Base-by-base conservation (phyloP, 306 rosid species). In the Dryas octopetala region DNA sequence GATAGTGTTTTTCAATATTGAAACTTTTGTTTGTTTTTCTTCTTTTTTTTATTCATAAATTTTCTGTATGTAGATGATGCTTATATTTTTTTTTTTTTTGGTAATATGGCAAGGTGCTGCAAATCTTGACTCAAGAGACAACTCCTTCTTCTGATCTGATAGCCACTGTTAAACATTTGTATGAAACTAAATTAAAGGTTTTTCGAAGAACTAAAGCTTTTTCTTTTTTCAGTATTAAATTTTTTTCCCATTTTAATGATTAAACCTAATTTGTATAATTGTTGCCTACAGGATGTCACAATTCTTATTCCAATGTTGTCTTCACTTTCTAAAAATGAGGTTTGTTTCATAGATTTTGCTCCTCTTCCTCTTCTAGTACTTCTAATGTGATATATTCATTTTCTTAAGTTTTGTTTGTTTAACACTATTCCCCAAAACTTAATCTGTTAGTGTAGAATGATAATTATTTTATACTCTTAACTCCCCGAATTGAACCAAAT, bases 241-340 rank as follows among this genome's bases (percentile, higher is more conserved):
- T 59, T n/a, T 47, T 54, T 73, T 70, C 41, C 46, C 44, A 17
- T 60, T 62, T 71, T 83, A 13, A 73, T 84, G 47, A 70, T 86
- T 74, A 69, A 52, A 76, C 69, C 57, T 51, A 41, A 55, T 46
- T n/a, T 74, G 49, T 55, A 44, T 62, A 76, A 58, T 73, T 83
- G 40, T 68, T 78, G 67, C 43, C 76, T 83, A 79, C 96, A 89
- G 99, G 99, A 96, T 79, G 99, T 96, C 85, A 83, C 99, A 71
- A 96, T 96, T 84, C 97, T 96, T 62, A 96, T 96, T 78, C 99
- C 99, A 15, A 85, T 96, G 84, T 79, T 96, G 77, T 78, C 97
- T 74, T 92, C 97, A 2, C 96, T 96, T 75, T 82, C 98, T 73
- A 96, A 88, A 88, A 82, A 79, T 53, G 99, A 96, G 98, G 99